Conservation (phyloP, 176 grass and related monocot genomes). For the Ensete ventricosum region DNA sequence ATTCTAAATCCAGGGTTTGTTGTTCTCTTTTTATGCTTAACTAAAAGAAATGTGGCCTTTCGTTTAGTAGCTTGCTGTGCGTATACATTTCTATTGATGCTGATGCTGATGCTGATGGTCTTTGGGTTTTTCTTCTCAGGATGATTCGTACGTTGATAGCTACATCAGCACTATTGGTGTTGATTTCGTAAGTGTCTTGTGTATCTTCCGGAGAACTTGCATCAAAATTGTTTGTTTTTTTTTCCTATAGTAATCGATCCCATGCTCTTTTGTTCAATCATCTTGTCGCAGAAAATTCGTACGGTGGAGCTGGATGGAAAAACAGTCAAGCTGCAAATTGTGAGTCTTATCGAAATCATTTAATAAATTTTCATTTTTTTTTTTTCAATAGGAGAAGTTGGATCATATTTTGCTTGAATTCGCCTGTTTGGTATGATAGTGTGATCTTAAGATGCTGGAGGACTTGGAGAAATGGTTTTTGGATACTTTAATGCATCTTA, state of each 20-base stretch:
- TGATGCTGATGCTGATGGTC: neutral
- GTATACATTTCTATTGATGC: neutral
- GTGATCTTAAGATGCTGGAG: neutral
- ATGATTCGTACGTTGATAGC: slow-evolving; percentile 81
- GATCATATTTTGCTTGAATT: neutral
- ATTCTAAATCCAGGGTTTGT: neutral
- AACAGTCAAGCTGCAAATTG: slow-evolving; percentile 83
- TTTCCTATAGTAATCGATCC: neutral
- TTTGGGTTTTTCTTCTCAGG: slow-evolving; percentile 35
- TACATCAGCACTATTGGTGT: slow-evolving; percentile 96
- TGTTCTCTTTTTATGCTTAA: neutral
- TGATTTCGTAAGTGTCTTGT: slow-evolving; percentile 68
- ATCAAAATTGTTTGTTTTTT: neutral
- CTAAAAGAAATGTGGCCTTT: neutral
- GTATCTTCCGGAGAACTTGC: slow-evolving; percentile 2
- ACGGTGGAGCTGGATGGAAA: slow-evolving; percentile 75
- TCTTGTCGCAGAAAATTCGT: slow-evolving; percentile 66
- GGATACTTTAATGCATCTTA: neutral
- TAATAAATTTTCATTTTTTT: neutral
- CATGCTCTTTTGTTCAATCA: neutral
- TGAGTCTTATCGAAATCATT: slow-evolving; percentile 24
- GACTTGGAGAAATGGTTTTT: neutral
- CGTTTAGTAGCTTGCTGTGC: neutral
- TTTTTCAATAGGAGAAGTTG: neutral
- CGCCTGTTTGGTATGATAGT: neutral